Evolutionary conservation across 108 stramenopile genomes (phyloP).

Genomic region (Schizochytrium sp.): DNA sequence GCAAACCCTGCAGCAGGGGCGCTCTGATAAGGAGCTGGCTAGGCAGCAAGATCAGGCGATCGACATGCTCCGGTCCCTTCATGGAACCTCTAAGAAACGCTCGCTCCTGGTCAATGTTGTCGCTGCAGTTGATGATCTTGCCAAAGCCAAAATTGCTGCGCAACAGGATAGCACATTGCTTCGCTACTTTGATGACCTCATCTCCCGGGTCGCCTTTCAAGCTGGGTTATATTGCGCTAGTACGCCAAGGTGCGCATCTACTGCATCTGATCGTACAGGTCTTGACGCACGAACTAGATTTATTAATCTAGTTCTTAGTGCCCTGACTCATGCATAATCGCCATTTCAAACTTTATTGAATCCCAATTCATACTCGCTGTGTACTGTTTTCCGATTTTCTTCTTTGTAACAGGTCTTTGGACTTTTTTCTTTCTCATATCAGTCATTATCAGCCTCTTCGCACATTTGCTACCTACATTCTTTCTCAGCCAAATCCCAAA

Average conservation of each 20-base stretch:
- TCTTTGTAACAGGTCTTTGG: no score
- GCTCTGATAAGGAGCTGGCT: neutral
- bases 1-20: neutral
- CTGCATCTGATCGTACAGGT: neutral
- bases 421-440: no score
- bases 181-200: conserved; percentile 25
- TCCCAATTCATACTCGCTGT: no score
- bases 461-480: no score
- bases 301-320: neutral
- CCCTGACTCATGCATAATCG: neutral
- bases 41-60: conserved; percentile 8
- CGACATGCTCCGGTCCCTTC: conserved; percentile 34
- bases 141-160: neutral
- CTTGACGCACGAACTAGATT: conserved; percentile 26
- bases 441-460: no score
- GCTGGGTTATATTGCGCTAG: conserved; percentile 41
- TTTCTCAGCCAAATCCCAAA: no score
- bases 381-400: no score
- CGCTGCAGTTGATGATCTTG: conserved; percentile 20
- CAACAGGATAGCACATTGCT: neutral
- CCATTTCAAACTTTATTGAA: no score
- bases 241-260: conserved; percentile 22
- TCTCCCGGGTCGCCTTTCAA: conserved; percentile 19
- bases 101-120: conserved; percentile 49
- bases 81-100: conserved; percentile 29